phyloP scores from a whole-genome alignment of 2,329 filamentous ascomycete species.

The Tolypocladium tundrense region DNA sequence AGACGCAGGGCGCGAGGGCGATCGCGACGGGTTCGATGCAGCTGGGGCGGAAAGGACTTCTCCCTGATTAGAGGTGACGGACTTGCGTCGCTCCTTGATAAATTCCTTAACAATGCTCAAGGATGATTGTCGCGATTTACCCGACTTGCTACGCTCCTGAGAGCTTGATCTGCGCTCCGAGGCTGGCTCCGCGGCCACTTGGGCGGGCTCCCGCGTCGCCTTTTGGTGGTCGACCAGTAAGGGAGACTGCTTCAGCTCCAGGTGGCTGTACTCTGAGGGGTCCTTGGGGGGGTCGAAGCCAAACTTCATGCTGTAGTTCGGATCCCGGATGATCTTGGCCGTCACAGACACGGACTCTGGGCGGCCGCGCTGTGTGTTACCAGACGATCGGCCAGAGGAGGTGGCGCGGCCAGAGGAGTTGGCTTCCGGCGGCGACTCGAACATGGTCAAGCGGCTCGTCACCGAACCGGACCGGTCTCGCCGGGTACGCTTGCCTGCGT shows the following conservation, averaged over 20 bases:
- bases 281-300: conserved; percentile 30
- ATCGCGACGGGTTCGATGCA: conserved; percentile 23
- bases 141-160: conserved; percentile 22
- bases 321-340: conserved; percentile 68
- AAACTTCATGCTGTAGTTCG: conserved; percentile 30
- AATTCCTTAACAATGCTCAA: conserved; percentile 50
- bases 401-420: conserved; percentile 11
- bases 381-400: conserved; percentile 10
- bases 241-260: conserved; percentile 49
- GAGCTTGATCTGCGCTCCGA: conserved; percentile 24
- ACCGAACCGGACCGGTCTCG: conserved; percentile 44
- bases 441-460: conserved; percentile 45
- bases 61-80: conserved; percentile 36
- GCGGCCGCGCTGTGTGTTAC: conserved; percentile 31
- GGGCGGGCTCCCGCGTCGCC: conserved; percentile 15
- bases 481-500: conserved; percentile 21
- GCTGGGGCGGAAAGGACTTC: conserved; percentile 24
- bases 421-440: conserved; percentile 28
- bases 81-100: conserved; percentile 48
- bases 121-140: conserved; percentile 43
- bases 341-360: conserved; percentile 82
- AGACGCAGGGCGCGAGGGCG: conserved; percentile 37
- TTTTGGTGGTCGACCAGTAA: conserved; percentile 46
- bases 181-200: conserved; percentile 24
- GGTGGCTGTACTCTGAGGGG: conserved; percentile 31